A percentile compares a stretch with the other conserved stretches of the same genome.
Evolutionary conservation across 2,329 filamentous ascomycete species (phyloP).

Genomic region (Didymella glomerata): DNA sequence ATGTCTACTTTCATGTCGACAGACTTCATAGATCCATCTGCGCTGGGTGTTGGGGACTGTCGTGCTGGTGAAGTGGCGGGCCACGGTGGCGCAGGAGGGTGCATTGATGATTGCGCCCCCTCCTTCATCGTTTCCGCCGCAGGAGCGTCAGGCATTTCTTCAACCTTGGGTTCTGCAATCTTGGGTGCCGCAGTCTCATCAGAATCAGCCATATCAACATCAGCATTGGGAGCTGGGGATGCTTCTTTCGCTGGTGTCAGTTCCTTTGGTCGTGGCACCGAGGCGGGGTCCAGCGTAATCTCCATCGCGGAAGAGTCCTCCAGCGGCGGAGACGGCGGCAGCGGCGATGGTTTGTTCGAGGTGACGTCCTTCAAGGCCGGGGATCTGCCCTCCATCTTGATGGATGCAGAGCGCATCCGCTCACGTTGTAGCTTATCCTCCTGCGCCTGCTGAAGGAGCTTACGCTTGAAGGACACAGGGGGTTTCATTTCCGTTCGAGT

Average conservation of each 20-base stretch:
- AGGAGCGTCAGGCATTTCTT: constrained; percentile 44
- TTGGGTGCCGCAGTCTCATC: constrained; percentile 24
- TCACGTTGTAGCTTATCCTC: constrained; percentile 50
- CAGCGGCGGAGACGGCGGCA: constrained; percentile 35
- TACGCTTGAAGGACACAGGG: constrained; percentile 49
- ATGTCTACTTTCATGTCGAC: constrained; percentile 42
- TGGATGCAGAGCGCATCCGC: constrained; percentile 47
- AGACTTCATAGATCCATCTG: constrained; percentile 26
- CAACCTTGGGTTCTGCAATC: constrained; percentile 46
- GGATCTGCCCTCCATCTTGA: constrained; percentile 46
- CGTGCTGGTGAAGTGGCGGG: constrained; percentile 28
- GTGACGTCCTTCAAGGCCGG: constrained; percentile 46
- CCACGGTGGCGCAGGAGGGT: constrained; percentile 49
- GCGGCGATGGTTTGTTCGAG: constrained; percentile 44
- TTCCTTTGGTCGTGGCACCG: constrained; percentile 31
- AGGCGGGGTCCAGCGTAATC: constrained; percentile 32
- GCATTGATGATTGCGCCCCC: constrained; percentile 41
- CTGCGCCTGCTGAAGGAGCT: constrained; percentile 49
- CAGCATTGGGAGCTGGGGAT: constrained; percentile 26
- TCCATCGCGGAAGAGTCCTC: constrained; percentile 42
- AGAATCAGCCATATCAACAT: constrained; percentile 32
- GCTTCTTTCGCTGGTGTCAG: constrained; percentile 37
- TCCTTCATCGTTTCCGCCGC: constrained; percentile 27
- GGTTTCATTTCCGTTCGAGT: constrained; percentile 36
- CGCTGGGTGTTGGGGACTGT: constrained; percentile 22